Evolutionary conservation across 768 basidiomycete genomes (phyloP).

Genomic region (Lyophyllum shimeji): DNA sequence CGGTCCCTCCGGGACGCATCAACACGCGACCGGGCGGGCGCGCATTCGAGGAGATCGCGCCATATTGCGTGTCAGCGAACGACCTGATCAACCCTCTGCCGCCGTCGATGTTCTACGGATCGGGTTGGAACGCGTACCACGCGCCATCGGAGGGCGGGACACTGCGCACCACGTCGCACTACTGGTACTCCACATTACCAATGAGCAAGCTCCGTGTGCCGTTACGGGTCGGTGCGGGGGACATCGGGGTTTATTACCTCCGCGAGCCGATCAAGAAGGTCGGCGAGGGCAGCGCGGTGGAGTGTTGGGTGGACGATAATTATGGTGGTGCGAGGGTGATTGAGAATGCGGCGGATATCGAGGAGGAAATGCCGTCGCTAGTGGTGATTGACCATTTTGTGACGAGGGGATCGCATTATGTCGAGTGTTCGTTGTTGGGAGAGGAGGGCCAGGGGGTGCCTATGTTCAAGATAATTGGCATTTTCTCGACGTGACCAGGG

Average conservation of each 20-base stretch:
- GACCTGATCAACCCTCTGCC: slow-evolving; percentile 97
- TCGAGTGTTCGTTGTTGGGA: slow-evolving; percentile 87
- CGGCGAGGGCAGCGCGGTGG: slow-evolving; percentile 67
- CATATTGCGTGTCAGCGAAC: slow-evolving; percentile 95
- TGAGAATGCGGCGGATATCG: slow-evolving; percentile 71
- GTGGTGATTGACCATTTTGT: slow-evolving; percentile 87
- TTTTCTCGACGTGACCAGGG: slow-evolving; percentile 67
- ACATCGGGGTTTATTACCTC: slow-evolving; percentile 89
- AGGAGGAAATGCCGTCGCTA: slow-evolving; percentile 61
- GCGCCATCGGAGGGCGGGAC: slow-evolving; percentile 42
- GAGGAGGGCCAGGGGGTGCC: slow-evolving; percentile 82
- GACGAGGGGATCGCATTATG: slow-evolving; percentile 85
- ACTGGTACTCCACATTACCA: slow-evolving; percentile 90
- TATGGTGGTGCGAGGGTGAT: slow-evolving; percentile 72
- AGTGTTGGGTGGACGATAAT: slow-evolving; percentile 99
- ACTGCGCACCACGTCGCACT: slow-evolving; percentile 70
- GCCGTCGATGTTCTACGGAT: slow-evolving; percentile 89
- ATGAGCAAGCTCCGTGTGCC: slow-evolving; percentile 82
- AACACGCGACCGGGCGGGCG: slow-evolving; percentile 55
- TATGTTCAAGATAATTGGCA: slow-evolving; percentile 87
- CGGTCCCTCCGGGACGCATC: slow-evolving; percentile 75
- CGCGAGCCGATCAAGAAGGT: slow-evolving; percentile 61
- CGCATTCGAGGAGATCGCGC: slow-evolving; percentile 82
- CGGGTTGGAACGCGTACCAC: slow-evolving; percentile 85
- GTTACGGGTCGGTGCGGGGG: slow-evolving; percentile 82